Conservation (phyloP, 2,329 filamentous ascomycete species). For the Trichoderma sp. region DNA sequence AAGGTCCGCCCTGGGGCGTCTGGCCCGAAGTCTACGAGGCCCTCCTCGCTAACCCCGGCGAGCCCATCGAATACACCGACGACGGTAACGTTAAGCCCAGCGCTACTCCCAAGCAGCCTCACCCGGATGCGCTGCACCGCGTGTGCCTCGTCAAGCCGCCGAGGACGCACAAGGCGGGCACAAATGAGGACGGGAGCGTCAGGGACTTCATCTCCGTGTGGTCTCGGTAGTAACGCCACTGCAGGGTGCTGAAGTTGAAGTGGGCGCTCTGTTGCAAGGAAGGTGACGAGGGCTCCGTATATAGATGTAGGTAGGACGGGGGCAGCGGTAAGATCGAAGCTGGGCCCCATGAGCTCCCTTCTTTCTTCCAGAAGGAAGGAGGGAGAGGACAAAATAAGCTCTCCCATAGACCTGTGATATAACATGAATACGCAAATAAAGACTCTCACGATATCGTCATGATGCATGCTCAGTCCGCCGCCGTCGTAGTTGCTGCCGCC, state of each 20-base stretch:
- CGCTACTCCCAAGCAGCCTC: constrained; percentile 18
- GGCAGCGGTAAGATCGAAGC: not conserved
- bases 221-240: constrained; percentile 34
- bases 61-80: constrained; percentile 59
- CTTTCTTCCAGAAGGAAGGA: not conserved
- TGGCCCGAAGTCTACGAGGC: constrained; percentile 68
- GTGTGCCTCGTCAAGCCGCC: constrained; percentile 50
- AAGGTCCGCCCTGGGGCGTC: constrained; percentile 72
- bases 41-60: constrained; percentile 68
- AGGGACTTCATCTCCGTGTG: constrained; percentile 56
- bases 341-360: not conserved
- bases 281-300: not conserved
- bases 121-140: constrained; percentile 40
- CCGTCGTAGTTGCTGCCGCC: constrained; percentile 12
- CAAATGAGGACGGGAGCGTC: constrained; percentile 44
- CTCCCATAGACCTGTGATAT: not conserved
- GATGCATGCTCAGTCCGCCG: constrained; percentile 9
- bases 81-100: constrained; percentile 45
- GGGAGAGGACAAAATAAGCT: not conserved
- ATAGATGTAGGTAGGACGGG: not conserved
- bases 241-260: not conserved
- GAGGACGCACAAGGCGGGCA: constrained; percentile 49
- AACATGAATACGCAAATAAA: not conserved
- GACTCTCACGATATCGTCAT: not conserved
- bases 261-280: not conserved